Evolutionary conservation across 352 stramenopile genomes (phyloP).

Genomic region (Phytophthora palmivora): DNA sequence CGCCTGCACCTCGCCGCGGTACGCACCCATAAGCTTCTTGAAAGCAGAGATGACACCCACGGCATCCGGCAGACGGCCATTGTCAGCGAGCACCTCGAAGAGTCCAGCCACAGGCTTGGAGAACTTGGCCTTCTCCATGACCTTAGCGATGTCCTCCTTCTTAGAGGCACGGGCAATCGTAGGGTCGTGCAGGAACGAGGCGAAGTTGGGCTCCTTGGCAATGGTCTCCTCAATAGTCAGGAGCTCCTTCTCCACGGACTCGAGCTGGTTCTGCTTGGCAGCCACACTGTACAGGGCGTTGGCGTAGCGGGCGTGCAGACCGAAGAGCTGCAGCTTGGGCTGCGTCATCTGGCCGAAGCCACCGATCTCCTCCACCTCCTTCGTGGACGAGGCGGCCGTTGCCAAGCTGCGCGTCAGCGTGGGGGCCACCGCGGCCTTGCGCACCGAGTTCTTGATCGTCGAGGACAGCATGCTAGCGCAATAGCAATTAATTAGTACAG

Average conservation of each 20-base stretch:
- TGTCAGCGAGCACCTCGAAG: conserved; percentile 96
- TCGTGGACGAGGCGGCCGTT: conserved; percentile 36
- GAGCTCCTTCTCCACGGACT: conserved; percentile 89
- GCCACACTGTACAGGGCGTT: conserved; percentile 97
- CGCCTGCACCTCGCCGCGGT: conserved; percentile 94
- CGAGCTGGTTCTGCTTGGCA: conserved; percentile 86
- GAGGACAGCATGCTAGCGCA: conserved; percentile 67
- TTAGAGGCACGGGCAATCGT: conserved; percentile 96
- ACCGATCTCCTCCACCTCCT: conserved; percentile 72
- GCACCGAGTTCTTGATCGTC: conserved; percentile 71
- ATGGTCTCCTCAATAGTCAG: conserved; percentile 88
- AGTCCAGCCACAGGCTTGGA: conserved; percentile 95
- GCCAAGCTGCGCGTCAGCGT: conserved; percentile 51
- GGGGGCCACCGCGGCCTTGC: conserved; percentile 49
- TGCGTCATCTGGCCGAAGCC: conserved; percentile 85
- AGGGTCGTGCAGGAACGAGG: conserved; percentile 96
- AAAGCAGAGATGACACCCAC: conserved; percentile 91
- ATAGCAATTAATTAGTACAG: conserved; percentile 8
- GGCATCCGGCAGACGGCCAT: conserved; percentile 93
- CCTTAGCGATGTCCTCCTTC: conserved; percentile 92
- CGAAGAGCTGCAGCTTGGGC: conserved; percentile 96
- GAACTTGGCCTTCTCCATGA: conserved; percentile 92
- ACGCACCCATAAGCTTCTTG: conserved; percentile 96
- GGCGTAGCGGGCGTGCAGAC: conserved; percentile 96
- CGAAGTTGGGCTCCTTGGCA: conserved; percentile 90